Base-by-base conservation (phyloP, 371 early-diverging fungal genomes). In the Blastocladiella emersonii region DNA sequence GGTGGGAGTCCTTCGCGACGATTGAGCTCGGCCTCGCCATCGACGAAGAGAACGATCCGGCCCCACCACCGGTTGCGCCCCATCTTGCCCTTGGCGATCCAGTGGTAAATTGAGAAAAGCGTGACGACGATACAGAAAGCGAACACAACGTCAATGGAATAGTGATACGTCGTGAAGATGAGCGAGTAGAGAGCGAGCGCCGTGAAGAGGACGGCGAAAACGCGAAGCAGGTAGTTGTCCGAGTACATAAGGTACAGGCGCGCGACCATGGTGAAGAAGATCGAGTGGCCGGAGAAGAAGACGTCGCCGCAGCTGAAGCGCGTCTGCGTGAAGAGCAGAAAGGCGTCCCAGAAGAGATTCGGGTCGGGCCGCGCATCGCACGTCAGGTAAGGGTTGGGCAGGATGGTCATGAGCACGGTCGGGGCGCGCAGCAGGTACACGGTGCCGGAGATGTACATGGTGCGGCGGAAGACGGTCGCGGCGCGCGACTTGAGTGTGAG, bases 231-330 rank as follows among this genome's bases (percentile, higher is more conserved):
- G 30, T 1, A 12, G 8, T 10, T 15, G 8, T 8, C 27, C 13
- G 37, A 19, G 17, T 59, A 59, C 37, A 30, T 34, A 25, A n/a
- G 8, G 27, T 30, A 59, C 3, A 59, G 3, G 1, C 59, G 34
- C 27, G 25, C n/a, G 2, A 7, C 3, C 1, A 59, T 0, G 2
- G 43, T 43, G 17, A 59, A 34, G 32, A 59, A 59, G 41, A 59
- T 59, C 15, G 59, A 27, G 43, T 59, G 59, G 6, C 59, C 59
- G 15, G 27, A 25, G 35, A 59, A 59, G 32, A 59, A 59, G 3
- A 59, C 59, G 17, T 59, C 59, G 34, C 59, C 59, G 32, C 53
- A 51, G 1, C 30, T 30, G 30, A 13, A 27, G 13, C 53, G 53
- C 21, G 8, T 15, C 32, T 30, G 32, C 30, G 23, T 15, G 21